Conservation (phyloP, 257 asterid genomes). For the Solanum commersonii region DNA sequence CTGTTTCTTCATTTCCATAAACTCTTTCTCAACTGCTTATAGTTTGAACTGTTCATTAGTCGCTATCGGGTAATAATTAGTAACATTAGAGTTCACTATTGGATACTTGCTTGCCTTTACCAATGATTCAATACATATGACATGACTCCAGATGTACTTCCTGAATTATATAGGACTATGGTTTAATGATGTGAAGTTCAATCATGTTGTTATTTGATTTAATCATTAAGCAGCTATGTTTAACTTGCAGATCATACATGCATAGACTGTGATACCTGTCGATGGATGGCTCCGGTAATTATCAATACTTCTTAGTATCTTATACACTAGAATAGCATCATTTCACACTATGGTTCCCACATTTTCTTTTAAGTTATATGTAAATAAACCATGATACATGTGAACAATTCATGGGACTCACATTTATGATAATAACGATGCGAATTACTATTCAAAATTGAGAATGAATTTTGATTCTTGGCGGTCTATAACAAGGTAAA, state of each 20-base stretch:
- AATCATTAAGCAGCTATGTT: not conserved
- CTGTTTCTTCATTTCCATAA: not conserved
- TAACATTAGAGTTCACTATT: not conserved
- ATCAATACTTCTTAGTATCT: not conserved
- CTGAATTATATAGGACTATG: not conserved
- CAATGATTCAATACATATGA: not conserved
- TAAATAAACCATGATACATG: not conserved
- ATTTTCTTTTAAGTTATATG: not conserved
- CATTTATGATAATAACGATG: not conserved
- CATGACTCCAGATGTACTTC: not conserved
- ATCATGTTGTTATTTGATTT: not conserved
- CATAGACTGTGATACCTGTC: not conserved
- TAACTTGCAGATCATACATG: not conserved
- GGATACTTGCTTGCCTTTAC: not conserved
- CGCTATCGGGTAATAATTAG: not conserved
- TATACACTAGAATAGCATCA: not conserved
- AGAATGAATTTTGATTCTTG: not conserved
- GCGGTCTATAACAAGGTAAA: not conserved
- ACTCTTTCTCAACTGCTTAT: not conserved
- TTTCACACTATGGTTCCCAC: not conserved
- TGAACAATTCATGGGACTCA: not conserved
- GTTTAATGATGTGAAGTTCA: not conserved
- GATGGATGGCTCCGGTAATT: not conserved
- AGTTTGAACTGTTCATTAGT: not conserved
- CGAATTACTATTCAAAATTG: not conserved